A percentile compares a stretch with the other conserved stretches of the same genome.
phyloP scores from a whole-genome alignment of 2,329 filamentous ascomycete species.

The Hypoxylon sp. region DNA sequence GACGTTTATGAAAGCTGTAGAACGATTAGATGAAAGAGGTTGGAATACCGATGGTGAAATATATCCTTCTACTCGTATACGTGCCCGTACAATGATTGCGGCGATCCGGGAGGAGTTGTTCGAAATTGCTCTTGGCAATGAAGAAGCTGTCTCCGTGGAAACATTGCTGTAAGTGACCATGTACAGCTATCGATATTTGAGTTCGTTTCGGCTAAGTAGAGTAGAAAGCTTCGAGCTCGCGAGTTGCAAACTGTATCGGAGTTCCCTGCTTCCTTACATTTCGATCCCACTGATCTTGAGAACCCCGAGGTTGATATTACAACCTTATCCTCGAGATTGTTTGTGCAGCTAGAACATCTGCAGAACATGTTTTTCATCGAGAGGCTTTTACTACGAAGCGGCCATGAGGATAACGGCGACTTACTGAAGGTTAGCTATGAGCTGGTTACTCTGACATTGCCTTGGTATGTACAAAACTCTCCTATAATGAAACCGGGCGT shows the following conservation, averaged over 20 bases:
- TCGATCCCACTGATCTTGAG: slow-evolving; percentile 58
- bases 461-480: slow-evolving; percentile 51
- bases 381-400: slow-evolving; percentile 65
- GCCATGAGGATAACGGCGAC: slow-evolving; percentile 57
- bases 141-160: slow-evolving; percentile 56
- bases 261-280: slow-evolving; percentile 59
- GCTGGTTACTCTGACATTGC: slow-evolving; percentile 62
- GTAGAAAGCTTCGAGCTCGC: slow-evolving; percentile 57
- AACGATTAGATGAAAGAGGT: slow-evolving; percentile 55
- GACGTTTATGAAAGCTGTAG: slow-evolving; percentile 47
- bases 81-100: slow-evolving; percentile 58
- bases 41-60: slow-evolving; percentile 57
- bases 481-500: background rate
- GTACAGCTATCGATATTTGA: background rate
- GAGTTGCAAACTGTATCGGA: slow-evolving; percentile 54
- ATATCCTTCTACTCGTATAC: slow-evolving; percentile 53
- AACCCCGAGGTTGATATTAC: slow-evolving; percentile 51
- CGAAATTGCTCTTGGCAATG: slow-evolving; percentile 66
- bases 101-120: slow-evolving; percentile 71
- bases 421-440: slow-evolving; percentile 63
- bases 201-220: background rate
- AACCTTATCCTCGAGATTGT: slow-evolving; percentile 60
- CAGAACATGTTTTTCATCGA: slow-evolving; percentile 73
- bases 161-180: slow-evolving; percentile 52
- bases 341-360: slow-evolving; percentile 65